phyloP scores from a whole-genome alignment of 306 rosid genomes.

The Ochetophila trinervis region DNA sequence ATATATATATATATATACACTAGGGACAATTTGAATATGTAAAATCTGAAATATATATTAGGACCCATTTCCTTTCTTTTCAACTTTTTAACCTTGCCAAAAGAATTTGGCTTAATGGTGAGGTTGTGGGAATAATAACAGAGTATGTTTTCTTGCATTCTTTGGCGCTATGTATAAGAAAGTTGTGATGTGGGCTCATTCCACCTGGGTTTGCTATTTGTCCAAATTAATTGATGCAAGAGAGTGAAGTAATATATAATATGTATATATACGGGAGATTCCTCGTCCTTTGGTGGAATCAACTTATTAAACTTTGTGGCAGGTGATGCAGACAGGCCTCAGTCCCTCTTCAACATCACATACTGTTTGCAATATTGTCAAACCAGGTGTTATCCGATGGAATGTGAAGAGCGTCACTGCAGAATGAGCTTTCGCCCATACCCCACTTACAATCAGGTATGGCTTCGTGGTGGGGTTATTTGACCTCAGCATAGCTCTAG shows the following conservation, averaged over 20 bases:
- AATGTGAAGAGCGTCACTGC: conserved; percentile 8
- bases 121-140: conserved; percentile 26
- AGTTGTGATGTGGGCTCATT: conserved; percentile 37
- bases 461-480: background rate
- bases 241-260: conserved; percentile 14
- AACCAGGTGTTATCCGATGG: conserved; percentile 19
- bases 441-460: conserved; percentile 13
- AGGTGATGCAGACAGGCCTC: conserved; percentile 43
- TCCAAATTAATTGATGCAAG: conserved; percentile 39
- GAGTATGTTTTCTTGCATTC: conserved; percentile 31
- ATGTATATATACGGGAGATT: conserved; percentile 22
- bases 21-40: conserved; percentile 5
- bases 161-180: conserved; percentile 50
- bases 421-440: background rate
- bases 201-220: conserved; percentile 41
- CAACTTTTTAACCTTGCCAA: conserved; percentile 32
- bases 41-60: conserved; percentile 15
- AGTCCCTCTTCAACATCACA: conserved; percentile 42
- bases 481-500: background rate
- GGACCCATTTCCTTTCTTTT: conserved; percentile 24
- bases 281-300: conserved; percentile 41
- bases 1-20: conserved; percentile 6
- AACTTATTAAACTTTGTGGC: conserved; percentile 47
- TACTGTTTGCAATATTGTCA: conserved; percentile 32
- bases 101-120: conserved; percentile 42